These are phyloP conservation scores for Fusarium dlaminii DNA, from an alignment of 2,329 filamentous ascomycete species.

Conservation along the genomic window DNA sequence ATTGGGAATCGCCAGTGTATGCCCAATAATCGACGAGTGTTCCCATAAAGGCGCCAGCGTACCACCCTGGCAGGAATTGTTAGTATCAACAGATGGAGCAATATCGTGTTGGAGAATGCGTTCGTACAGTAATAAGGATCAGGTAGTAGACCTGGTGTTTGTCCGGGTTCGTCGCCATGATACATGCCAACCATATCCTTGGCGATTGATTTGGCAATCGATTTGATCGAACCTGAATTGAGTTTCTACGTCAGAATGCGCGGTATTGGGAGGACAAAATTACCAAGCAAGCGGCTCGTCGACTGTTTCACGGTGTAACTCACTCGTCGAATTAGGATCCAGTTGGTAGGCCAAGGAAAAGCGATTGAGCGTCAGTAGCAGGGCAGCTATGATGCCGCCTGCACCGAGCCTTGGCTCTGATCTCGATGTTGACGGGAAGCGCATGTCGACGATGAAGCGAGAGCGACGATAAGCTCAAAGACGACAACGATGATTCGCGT, in stretches of 20 bases:
- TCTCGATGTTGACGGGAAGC: conserved; percentile 13
- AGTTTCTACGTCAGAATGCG: background rate
- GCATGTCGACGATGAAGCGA: conserved; percentile 34
- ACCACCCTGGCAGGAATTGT: conserved; percentile 65
- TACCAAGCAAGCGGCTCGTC: background rate
- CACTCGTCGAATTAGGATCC: conserved; percentile 51
- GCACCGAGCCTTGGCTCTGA: conserved; percentile 20
- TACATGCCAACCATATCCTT: conserved; percentile 58
- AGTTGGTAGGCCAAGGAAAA: conserved; percentile 49
- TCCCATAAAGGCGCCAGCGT: conserved; percentile 76
- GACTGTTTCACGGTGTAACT: conserved; percentile 17
- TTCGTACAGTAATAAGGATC: conserved; percentile 64
- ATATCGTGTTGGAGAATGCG: background rate
- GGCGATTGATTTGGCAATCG: conserved; percentile 60
- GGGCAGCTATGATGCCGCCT: conserved; percentile 31
- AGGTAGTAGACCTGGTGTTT: conserved; percentile 61
- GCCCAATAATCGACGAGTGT: conserved; percentile 86
- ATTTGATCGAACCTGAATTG: conserved; percentile 58
- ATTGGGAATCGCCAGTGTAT: conserved; percentile 77
- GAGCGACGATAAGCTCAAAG: conserved; percentile 33
- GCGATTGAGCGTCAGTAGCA: conserved; percentile 40
- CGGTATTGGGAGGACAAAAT: background rate
- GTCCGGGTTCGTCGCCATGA: conserved; percentile 59
- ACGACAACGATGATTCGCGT: conserved; percentile 12
- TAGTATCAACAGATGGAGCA: background rate